A percentile compares a stretch with the other conserved stretches of the same genome.
These are phyloP conservation scores for Ceriops zippeliana DNA, from an alignment of 345 rosid species.

Conservation along the genomic window DNA sequence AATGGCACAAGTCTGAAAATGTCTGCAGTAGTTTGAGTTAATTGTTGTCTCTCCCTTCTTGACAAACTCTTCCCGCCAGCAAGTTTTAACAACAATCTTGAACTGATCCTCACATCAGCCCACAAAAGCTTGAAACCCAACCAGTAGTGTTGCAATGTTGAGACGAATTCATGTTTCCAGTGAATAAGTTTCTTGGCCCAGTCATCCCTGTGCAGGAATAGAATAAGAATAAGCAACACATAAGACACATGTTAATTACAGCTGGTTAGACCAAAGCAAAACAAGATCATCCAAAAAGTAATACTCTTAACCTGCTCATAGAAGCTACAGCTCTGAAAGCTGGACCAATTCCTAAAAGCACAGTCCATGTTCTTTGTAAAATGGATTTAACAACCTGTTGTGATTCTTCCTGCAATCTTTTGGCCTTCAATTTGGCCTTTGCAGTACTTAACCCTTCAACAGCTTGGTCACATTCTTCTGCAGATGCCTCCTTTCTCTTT, in stretches of 20 bases:
- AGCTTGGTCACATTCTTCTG: conserved; percentile 78
- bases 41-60: conserved; percentile 87
- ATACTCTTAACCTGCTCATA: conserved; percentile 62
- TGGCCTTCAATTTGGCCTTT: conserved; percentile 64
- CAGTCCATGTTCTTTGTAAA: conserved; percentile 41
- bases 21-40: conserved; percentile 90
- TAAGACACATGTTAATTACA: background rate
- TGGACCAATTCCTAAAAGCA: conserved; percentile 55
- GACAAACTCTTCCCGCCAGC: conserved; percentile 88
- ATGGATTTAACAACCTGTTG: conserved; percentile 41
- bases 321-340: conserved; percentile 68
- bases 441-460: conserved; percentile 62
- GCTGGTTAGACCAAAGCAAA: background rate
- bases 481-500: conserved; percentile 62
- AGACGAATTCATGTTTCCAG: conserved; percentile 86
- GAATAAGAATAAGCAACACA: background rate
- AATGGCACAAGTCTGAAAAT: conserved; percentile 82
- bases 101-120: conserved; percentile 89
- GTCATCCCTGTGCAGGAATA: conserved; percentile 57
- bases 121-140: conserved; percentile 87
- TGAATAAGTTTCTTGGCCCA: conserved; percentile 82
- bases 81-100: conserved; percentile 76
- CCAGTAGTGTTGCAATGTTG: conserved; percentile 91
- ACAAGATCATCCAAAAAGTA: background rate
- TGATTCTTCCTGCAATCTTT: conserved; percentile 46